These are phyloP conservation scores for Asterionellopsis glacialis DNA, from an alignment of 108 stramenopile species.

Conservation along the genomic window DNA sequence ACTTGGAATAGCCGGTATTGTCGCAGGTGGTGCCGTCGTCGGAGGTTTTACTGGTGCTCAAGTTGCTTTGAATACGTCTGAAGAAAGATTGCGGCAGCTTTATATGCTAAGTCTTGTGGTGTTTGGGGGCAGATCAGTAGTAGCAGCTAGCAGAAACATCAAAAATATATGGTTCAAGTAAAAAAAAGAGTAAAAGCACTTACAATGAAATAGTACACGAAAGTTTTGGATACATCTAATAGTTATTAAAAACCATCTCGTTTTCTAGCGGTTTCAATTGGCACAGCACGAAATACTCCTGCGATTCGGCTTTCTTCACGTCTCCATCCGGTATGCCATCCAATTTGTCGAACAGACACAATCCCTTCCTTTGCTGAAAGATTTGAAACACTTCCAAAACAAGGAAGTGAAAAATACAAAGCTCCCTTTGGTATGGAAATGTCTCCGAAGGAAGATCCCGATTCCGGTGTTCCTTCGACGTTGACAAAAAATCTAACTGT, in stretches of 20 bases:
- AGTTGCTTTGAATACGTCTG: slow-evolving; percentile 7
- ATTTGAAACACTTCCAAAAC: slow-evolving; percentile 37
- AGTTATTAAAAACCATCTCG: slow-evolving; percentile 28
- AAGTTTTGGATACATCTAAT: too few species aligned
- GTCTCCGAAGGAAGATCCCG: slow-evolving; percentile 37
- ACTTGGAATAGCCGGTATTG: slow-evolving; percentile 4
- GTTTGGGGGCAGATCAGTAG: slow-evolving; percentile 17
- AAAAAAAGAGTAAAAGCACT: not conserved
- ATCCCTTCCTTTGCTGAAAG: slow-evolving; percentile 66
- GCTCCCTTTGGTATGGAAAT: slow-evolving; percentile 54
- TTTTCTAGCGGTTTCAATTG: slow-evolving; percentile 36
- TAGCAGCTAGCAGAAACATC: slow-evolving; percentile 13
- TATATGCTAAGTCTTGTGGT: slow-evolving; percentile 20
- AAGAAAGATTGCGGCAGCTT: slow-evolving; percentile 14
- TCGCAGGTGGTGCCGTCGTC: slow-evolving; percentile 13
- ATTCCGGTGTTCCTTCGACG: slow-evolving; percentile 45
- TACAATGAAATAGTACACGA: too few species aligned
- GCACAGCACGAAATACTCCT: slow-evolving; percentile 53
- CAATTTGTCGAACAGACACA: slow-evolving; percentile 65
- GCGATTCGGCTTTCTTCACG: slow-evolving; percentile 71
- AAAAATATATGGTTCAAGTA: not conserved
- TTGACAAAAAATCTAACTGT: slow-evolving; percentile 55
- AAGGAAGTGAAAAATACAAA: slow-evolving; percentile 72
- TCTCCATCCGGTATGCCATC: slow-evolving; percentile 82
- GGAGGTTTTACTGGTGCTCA: slow-evolving; percentile 18